These are phyloP conservation scores for Limonomyces culmigenus DNA, from an alignment of 1,284 basidiomycete species.

Conservation along the genomic window DNA sequence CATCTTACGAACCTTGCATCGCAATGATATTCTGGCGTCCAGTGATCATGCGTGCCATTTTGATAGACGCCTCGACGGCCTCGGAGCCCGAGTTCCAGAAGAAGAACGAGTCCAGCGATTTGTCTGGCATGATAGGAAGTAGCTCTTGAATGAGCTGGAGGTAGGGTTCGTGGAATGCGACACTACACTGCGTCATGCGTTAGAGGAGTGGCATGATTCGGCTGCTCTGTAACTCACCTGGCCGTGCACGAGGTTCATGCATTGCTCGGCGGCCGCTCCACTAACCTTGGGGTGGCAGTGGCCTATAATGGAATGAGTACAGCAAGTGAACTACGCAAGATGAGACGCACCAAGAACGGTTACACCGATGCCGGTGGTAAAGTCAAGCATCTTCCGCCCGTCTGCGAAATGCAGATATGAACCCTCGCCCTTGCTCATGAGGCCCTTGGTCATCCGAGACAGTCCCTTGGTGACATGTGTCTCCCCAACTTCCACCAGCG, in stretches of 20 bases:
- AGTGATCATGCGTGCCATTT: constrained; percentile 66
- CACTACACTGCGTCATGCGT: constrained; percentile 40
- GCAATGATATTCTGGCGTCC: constrained; percentile 76
- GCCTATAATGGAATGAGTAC: constrained; percentile 24
- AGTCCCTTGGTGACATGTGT: constrained; percentile 59
- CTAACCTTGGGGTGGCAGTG: constrained; percentile 82
- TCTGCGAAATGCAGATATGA: constrained; percentile 59
- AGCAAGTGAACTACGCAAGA: constrained; percentile 5
- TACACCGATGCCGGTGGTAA: constrained; percentile 77
- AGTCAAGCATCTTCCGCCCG: constrained; percentile 63
- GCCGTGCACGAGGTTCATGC: constrained; percentile 64
- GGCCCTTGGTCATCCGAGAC: constrained; percentile 46
- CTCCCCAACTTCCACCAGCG: constrained; percentile 27
- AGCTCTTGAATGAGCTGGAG: constrained; percentile 62
- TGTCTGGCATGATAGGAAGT: constrained; percentile 71
- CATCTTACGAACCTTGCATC: constrained; percentile 51
- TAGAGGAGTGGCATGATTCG: not conserved
- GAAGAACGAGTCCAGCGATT: constrained; percentile 86
- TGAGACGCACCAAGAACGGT: constrained; percentile 48
- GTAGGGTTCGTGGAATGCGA: constrained; percentile 64
- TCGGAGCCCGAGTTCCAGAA: constrained; percentile 94
- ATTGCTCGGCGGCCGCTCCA: constrained; percentile 75
- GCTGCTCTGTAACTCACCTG: constrained; percentile 29
- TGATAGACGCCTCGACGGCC: constrained; percentile 72
- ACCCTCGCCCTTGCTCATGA: constrained; percentile 67